phyloP scores from a whole-genome alignment of 2,329 filamentous ascomycete genomes.

The Botrytis porri region DNA sequence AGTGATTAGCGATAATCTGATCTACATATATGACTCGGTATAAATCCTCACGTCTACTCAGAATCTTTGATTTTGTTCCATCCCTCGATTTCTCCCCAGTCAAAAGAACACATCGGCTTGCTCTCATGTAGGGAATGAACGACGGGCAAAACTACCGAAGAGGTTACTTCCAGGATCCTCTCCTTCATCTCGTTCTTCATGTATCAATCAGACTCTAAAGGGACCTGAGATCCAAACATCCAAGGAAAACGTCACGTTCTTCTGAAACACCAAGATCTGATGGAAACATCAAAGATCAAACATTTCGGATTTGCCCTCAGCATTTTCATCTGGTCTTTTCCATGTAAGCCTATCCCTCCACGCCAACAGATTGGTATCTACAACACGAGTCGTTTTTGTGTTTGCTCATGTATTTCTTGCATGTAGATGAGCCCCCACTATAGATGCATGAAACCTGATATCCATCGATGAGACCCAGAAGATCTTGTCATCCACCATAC shows the following conservation, averaged over 20 bases:
- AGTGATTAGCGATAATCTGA: neutral
- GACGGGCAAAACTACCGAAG: neutral
- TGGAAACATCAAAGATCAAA: slow-evolving; percentile 1
- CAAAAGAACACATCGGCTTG: neutral
- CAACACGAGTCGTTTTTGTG: neutral
- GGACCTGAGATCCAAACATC: neutral
- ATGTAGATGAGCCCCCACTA: neutral
- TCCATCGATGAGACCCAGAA: slow-evolving; percentile 4
- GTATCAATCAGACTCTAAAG: neutral
- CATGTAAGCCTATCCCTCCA: neutral
- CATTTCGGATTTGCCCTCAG: neutral
- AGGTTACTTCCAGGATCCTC: neutral
- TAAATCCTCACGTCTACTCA: neutral
- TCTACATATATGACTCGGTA: neutral
- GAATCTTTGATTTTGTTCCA: neutral
- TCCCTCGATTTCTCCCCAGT: neutral
- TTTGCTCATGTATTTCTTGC: neutral
- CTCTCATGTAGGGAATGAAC: neutral
- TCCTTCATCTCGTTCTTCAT: neutral
- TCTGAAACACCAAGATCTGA: neutral
- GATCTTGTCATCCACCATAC: slow-evolving; percentile 3
- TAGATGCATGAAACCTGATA: slow-evolving; percentile 11
- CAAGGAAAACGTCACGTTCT: neutral
- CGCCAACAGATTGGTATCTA: neutral
- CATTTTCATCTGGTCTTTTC: neutral